A percentile compares a stretch with the other conserved stretches of the same genome.
These are phyloP conservation scores for Lepiota venenata DNA, from an alignment of 768 basidiomycete genomes.

Conservation along the genomic window DNA sequence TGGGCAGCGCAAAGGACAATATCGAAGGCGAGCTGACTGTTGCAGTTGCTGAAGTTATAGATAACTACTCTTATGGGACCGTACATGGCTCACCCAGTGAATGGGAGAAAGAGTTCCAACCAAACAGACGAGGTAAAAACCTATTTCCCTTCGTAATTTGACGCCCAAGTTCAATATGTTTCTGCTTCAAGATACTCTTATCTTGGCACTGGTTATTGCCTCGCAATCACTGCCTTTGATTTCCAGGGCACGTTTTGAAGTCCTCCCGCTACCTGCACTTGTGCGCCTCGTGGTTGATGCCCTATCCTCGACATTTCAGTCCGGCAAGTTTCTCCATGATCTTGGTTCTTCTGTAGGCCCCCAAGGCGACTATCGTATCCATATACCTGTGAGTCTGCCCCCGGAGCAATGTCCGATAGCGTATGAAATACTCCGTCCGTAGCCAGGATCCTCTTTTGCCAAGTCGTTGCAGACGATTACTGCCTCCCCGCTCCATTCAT, in stretches of 20 bases:
- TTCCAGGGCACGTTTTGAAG: conserved; percentile 50
- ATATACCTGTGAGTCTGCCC: conserved; percentile 25
- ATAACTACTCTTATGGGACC: conserved; percentile 39
- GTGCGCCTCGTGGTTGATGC: conserved; percentile 35
- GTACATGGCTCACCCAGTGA: conserved; percentile 25
- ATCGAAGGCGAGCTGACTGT: conserved; percentile 68
- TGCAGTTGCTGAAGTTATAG: conserved; percentile 72
- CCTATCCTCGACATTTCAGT: conserved; percentile 51
- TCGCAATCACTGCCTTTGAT: conserved; percentile 60
- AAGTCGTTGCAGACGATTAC: conserved; percentile 32
- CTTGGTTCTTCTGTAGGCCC: conserved; percentile 30
- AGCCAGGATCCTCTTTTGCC: conserved; percentile 31
- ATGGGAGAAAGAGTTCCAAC: conserved; percentile 72
- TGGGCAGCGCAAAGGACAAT: conserved; percentile 28
- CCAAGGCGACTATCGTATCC: conserved; percentile 23
- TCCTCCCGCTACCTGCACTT: conserved; percentile 52
- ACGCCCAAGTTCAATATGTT: neutral
- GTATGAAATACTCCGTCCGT: neutral
- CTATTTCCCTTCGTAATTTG: conserved; percentile 6
- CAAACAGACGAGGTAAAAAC: conserved; percentile 40
- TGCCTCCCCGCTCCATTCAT: conserved; percentile 31
- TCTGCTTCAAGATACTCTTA: conserved; percentile 35
- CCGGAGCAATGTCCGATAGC: neutral
- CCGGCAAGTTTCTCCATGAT: conserved; percentile 51
- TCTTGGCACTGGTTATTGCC: conserved; percentile 50